A percentile compares a stretch with the other conserved stretches of the same genome.
Conservation (phyloP, 2,329 filamentous ascomycete genomes). For the Colletotrichum acutatum region DNA sequence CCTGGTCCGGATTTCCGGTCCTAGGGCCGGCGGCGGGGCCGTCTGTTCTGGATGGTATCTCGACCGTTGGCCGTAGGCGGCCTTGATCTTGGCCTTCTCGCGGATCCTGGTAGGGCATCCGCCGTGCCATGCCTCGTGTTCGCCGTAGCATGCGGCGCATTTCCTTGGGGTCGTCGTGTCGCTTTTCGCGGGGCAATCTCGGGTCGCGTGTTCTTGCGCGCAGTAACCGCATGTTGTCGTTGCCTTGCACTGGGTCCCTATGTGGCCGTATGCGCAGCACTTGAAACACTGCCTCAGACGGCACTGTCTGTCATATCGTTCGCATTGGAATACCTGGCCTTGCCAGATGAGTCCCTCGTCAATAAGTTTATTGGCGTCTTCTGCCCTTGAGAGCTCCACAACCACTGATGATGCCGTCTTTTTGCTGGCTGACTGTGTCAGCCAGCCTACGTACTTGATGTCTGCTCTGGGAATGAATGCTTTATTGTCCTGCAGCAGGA, state of each 20-base stretch:
- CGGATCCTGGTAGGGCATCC: neutral
- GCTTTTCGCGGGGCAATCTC: no score
- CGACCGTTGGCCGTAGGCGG: no score
- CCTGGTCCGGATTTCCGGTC: no score
- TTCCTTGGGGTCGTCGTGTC: neutral
- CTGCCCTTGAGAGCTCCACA: neutral
- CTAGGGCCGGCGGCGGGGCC: no score
- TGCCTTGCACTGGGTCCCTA: constrained; percentile 29
- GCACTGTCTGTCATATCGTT: constrained; percentile 17
- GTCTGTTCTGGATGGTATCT: no score
- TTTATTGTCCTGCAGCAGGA: no score
- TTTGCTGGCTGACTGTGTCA: no score
- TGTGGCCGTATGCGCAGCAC: constrained; percentile 16
- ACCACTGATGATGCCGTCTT: neutral
- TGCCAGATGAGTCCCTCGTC: constrained; percentile 4
- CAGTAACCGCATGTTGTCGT: no score
- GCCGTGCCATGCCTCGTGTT: neutral
- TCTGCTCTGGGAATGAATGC: no score
- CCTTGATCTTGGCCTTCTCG: no score
- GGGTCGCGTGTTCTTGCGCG: no score
- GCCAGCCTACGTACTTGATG: no score
- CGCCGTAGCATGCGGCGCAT: neutral
- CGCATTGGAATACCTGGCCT: constrained; percentile 3
- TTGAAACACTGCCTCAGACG: constrained; percentile 26
- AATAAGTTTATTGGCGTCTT: constrained; percentile 6